Base-by-base conservation (phyloP, 2,329 filamentous ascomycete species). In the Periconia sp. region DNA sequence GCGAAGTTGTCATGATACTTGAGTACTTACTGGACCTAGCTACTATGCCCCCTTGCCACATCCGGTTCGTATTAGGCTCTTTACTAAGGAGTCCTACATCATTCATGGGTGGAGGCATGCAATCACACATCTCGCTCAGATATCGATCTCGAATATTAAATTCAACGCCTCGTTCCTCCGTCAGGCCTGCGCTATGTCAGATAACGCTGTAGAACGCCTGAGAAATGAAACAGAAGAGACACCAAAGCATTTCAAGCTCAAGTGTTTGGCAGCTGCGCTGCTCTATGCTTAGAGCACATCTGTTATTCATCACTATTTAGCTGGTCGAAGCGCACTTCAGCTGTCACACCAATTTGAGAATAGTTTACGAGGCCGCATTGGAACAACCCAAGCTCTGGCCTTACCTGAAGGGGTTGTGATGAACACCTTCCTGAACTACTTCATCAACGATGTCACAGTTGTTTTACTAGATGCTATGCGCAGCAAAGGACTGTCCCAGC, bases 381-480 rank as follows among this genome's bases (percentile, higher is more conserved):
- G n/a, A 23, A 7, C n/a, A 16, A 21, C 36, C 22, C 16, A 21
- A 2, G 43, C 36, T 13, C 16, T 26, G 4, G 19, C 8, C 11
- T 9, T n/a, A 7, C 12, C 33, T 15, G 40, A 38, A 29, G 40
- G 31, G 1, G 18, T 41, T 4, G 19, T 41, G 16, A 24, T 40
- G 29, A 21, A 40, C 30, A n/a, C 36, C 24, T 40, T 53, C 5
- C 4, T 44, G 1, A 36, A 44, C 4, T 38, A 47, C 36, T 50
- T 53, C 38, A 22, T n/a, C 8, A 10, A 40, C 8, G 22, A 50
- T 12, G 32, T 50, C 8, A 48, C 36, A 11, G 21, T 36, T 18
- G 42, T 43, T 29, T 12, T 45, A 10, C 16, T 53, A 2, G 40
- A 53, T 36, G 30, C 50, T n/a, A 36, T 53, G 36, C 47, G 36